Conservation (phyloP, 805 yeast species). For the Cyberlindnera japonica region DNA sequence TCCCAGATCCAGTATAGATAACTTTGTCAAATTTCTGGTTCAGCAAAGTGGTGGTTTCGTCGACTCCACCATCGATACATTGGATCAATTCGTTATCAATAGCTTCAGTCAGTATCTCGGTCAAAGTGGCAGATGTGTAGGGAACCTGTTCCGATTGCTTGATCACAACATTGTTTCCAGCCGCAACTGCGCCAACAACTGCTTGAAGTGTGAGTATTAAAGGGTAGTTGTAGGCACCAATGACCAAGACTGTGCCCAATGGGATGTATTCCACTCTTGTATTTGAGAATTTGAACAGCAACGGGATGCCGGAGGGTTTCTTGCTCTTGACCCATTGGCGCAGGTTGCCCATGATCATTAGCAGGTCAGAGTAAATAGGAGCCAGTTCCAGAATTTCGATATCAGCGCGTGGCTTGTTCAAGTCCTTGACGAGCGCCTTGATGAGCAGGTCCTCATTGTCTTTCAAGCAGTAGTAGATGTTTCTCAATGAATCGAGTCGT, state of each 20-base stretch:
- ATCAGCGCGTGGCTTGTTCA: conserved; percentile 63
- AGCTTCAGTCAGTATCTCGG: conserved; percentile 49
- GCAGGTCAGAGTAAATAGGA: conserved; percentile 50
- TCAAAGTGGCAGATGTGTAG: conserved; percentile 49
- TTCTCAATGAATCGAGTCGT: conserved; percentile 63
- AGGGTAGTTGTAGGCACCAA: conserved; percentile 84
- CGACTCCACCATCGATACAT: conserved; percentile 70
- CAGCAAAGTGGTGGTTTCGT: conserved; percentile 56
- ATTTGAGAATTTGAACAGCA: conserved; percentile 18
- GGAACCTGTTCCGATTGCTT: conserved; percentile 62
- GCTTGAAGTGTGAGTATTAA: conserved; percentile 60
- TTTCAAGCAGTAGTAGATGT: conserved; percentile 57
- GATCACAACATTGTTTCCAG: conserved; percentile 68
- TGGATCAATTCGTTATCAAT: conserved; percentile 54
- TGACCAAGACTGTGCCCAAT: conserved; percentile 66
- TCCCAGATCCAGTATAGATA: conserved; percentile 77
- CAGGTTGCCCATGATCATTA: conserved; percentile 55
- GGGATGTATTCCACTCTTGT: conserved; percentile 33
- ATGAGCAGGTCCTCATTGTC: conserved; percentile 54
- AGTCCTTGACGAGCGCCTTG: conserved; percentile 61
- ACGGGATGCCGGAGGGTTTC: conserved; percentile 17
- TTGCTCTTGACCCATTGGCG: conserved; percentile 58
- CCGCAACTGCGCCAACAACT: conserved; percentile 74
- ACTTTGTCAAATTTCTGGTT: conserved; percentile 72
- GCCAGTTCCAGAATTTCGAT: conserved; percentile 56